Evolutionary conservation across 2,329 filamentous ascomycete genomes (phyloP), one percentile per base, ranked within the genome.

Genomic region (Phaeophleospora eucalypticola): DNA sequence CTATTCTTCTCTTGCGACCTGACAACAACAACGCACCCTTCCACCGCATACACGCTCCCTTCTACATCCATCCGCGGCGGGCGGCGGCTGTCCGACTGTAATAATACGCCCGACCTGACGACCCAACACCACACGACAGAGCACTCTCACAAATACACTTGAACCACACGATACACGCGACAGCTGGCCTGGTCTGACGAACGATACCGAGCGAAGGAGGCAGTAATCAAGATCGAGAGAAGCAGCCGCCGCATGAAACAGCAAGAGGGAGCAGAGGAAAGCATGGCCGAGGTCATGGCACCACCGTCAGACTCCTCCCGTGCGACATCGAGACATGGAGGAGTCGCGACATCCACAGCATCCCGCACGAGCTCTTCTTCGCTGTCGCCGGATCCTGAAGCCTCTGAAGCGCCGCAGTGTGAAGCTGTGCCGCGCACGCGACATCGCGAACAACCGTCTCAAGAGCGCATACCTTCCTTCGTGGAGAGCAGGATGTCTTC

Each of bases 401-500:
- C 34, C 21, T 17, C 17, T 34, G 36, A 44, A 6, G 19, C 43
- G 41, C 32, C 24, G 24, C 24, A 29, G 7, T 7, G 12, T 12
- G 24, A 18, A 36, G 24, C 24, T 24, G 18, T 24, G 20, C 24
- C 24, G 36, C 20, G 17, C 15, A 36, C 16, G 41, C 37, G 42
- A 49, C 36, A 34, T 21, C 40, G 24, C 19, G 17, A 16, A 15
- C 40, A 27, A 18, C 36, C 34, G 3, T 20, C 37, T 15, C 43
- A 35, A 27, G 35, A 45, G 17, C 32, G 44, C 44, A 46, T 43
- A 36, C 45, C 34, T 2, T 21, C 45, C n/a, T 39, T 32, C 21
- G 84, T 85, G 53, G 90, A 83, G 70, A 86, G 87, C 65, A 81
- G 89, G 46, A 75, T 94, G 60, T 95, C 89, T 53, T 86, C 88